Percentiles rank a stretch among this genome's conserved stretches.
phyloP scores from a whole-genome alignment of 1,139 yeast species.

The Zygosaccharomyces pseudobailii region DNA sequence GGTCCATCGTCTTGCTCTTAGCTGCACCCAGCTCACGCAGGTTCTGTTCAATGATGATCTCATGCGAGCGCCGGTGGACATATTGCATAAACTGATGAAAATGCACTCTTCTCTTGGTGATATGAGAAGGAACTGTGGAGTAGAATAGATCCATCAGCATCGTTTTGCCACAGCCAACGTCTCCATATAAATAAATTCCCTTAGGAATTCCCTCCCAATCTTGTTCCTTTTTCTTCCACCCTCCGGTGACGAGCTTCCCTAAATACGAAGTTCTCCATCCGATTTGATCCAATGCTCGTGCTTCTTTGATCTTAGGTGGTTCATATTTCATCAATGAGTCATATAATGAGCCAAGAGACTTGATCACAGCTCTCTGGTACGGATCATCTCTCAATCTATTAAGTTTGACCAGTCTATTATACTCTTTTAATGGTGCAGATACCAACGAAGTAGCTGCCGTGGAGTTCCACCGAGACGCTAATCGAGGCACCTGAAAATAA shows the following conservation, averaged over 20 bases:
- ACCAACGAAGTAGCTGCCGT: background rate
- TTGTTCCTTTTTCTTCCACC: background rate
- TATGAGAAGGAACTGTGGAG: slow-evolving; percentile 68
- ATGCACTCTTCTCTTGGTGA: slow-evolving; percentile 77
- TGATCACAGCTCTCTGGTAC: slow-evolving; percentile 58
- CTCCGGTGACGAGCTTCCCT: slow-evolving; percentile 19
- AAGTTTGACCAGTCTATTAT: slow-evolving; percentile 49
- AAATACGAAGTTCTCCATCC: slow-evolving; percentile 42
- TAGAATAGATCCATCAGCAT: slow-evolving; percentile 97
- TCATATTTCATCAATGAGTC: slow-evolving; percentile 42
- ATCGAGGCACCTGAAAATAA: background rate
- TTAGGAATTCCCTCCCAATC: slow-evolving; percentile 43
- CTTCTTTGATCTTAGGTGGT: slow-evolving; percentile 53
- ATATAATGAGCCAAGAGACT: slow-evolving; percentile 51
- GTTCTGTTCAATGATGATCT: slow-evolving; percentile 39
- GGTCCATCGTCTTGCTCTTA: slow-evolving; percentile 64
- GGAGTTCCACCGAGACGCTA: background rate
- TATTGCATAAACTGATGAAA: slow-evolving; percentile 97
- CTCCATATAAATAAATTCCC: slow-evolving; percentile 92
- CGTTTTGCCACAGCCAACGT: slow-evolving; percentile 97
- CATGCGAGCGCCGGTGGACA: slow-evolving; percentile 82
- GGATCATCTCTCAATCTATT: slow-evolving; percentile 60
- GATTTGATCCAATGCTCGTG: slow-evolving; percentile 43
- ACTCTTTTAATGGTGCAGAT: slow-evolving; percentile 52
- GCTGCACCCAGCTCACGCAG: slow-evolving; percentile 24